These are phyloP conservation scores for Cucurbita argyrosperma DNA, from an alignment of 306 rosid genomes.

Conservation along the genomic window DNA sequence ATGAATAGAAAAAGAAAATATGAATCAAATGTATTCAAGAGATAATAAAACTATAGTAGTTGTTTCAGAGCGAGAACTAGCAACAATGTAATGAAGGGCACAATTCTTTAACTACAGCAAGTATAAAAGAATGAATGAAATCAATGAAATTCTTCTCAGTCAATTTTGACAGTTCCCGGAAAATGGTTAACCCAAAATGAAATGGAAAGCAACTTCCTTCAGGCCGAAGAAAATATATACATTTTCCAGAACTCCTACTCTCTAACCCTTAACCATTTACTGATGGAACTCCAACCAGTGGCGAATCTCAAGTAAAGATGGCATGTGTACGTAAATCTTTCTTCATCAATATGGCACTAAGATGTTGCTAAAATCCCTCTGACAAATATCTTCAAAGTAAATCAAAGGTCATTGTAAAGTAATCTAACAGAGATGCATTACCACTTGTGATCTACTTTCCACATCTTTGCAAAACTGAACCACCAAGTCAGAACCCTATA, in stretches of 20 bases:
- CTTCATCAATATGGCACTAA: background rate
- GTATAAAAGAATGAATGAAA: background rate
- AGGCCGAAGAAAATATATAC: background rate
- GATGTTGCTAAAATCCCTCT: background rate
- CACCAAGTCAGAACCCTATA: slow-evolving; percentile 65
- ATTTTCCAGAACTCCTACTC: background rate
- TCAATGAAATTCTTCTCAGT: background rate
- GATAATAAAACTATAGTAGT: background rate
- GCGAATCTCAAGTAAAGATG: background rate
- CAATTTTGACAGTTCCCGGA: background rate
- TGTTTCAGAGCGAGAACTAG: background rate
- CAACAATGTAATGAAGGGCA: background rate
- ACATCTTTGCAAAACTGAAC: slow-evolving; percentile 89
- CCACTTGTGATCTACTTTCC: slow-evolving; percentile 78
- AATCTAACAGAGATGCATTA: slow-evolving; percentile 24
- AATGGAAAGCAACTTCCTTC: background rate
- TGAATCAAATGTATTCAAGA: background rate
- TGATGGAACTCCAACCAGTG: background rate
- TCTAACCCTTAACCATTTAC: background rate
- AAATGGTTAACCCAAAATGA: background rate
- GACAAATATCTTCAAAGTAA: background rate
- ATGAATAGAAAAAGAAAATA: background rate
- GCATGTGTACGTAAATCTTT: background rate
- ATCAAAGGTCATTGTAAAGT: slow-evolving; percentile 4
- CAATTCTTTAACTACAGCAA: background rate